Base-by-base conservation (phyloP, 768 basidiomycete genomes). In the Rhodosporidiobolus odoratus region DNA sequence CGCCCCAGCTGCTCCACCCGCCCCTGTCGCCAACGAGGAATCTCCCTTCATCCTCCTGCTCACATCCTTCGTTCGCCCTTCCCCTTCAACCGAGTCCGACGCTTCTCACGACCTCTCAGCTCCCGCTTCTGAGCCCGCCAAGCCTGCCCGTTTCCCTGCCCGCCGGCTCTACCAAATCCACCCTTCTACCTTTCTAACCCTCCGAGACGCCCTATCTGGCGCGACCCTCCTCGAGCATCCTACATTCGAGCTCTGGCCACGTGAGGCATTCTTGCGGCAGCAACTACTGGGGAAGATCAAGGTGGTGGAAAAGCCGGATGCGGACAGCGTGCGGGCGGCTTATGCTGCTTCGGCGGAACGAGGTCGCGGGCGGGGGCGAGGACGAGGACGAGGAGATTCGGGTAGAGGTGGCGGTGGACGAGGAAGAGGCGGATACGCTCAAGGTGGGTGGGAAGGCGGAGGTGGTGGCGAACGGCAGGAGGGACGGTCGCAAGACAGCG, bases 31-130 rank as follows among this genome's bases (percentile, higher is more conserved):
- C 15, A 43, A 32, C 41, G 65, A 71, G 21, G 71, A 68, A 15
- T 40, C 66, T 1, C 63, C 72, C 17, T 69, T 73, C 68, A 35
- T 67, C 57, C 72, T 73, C 47, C 62, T 73, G 25, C 72, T 73
- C 61, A 34, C 66, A 4, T 56, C 62, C 56, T 68, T 57, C 54
- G 19, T 38, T 4, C 66, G 57, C 25, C 54, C 63, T 16, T 8
- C 66, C 35, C 19, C 40, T 19, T 27, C 57, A 3, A 25, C 4
- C 34, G 41, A 12, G 2, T 21, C 45, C 38, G 21, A 56, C 32
- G 15, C 53, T 38, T 53, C 50, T 4, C 27, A 34, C 38, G 8
- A 50, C 58, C 54, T 50, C 58, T 34, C 50, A n/a, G 30, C 52
- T 4, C 45, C 25, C 5, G 23, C 53, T 15, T n/a, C n/a, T n/a